Conservation (phyloP, 495 filamentous ascomycete genomes). For the Lichenothelia convexa region DNA sequence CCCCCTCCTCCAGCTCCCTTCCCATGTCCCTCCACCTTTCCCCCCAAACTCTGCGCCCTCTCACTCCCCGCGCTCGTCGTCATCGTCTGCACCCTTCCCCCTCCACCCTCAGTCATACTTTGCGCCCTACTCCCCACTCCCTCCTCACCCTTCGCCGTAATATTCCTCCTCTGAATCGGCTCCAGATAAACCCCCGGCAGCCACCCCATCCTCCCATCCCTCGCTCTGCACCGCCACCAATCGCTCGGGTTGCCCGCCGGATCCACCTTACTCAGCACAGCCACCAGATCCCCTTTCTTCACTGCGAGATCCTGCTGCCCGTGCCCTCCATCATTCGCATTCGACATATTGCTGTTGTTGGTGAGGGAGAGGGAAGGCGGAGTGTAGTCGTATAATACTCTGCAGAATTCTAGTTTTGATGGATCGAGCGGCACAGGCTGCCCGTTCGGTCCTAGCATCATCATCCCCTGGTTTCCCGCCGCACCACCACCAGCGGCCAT, state of each 20-base stretch:
- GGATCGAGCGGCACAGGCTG: conserved; percentile 47
- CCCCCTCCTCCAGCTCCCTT: no score
- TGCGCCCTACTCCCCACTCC: conserved; percentile 21
- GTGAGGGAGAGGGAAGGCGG: no score
- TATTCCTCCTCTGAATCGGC: conserved; percentile 43
- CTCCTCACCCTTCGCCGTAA: conserved; percentile 26
- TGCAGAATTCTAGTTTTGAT: conserved; percentile 82
- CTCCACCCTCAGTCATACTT: conserved; percentile 20
- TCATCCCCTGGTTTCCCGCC: conserved; percentile 5
- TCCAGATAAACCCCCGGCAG: conserved; percentile 80
- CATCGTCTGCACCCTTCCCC: conserved; percentile 27
- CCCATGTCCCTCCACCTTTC: conserved; percentile 42
- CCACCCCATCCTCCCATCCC: conserved; percentile 81
- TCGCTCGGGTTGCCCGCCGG: conserved; percentile 80
- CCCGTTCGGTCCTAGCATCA: conserved; percentile 16
- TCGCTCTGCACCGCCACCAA: conserved; percentile 94
- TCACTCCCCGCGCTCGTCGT: conserved; percentile 21
- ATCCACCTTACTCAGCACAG: conserved; percentile 82
- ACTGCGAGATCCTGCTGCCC: conserved; percentile 76
- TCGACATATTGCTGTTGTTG: no score
- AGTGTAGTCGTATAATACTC: conserved; percentile 81
- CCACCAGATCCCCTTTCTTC: conserved; percentile 89
- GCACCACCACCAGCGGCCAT: conserved; percentile 28
- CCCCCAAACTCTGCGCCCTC: conserved; percentile 36
- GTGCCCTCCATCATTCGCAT: conserved; percentile 24